phyloP scores from a whole-genome alignment of 352 stramenopile genomes.

The Thalassiosira delicatula region DNA sequence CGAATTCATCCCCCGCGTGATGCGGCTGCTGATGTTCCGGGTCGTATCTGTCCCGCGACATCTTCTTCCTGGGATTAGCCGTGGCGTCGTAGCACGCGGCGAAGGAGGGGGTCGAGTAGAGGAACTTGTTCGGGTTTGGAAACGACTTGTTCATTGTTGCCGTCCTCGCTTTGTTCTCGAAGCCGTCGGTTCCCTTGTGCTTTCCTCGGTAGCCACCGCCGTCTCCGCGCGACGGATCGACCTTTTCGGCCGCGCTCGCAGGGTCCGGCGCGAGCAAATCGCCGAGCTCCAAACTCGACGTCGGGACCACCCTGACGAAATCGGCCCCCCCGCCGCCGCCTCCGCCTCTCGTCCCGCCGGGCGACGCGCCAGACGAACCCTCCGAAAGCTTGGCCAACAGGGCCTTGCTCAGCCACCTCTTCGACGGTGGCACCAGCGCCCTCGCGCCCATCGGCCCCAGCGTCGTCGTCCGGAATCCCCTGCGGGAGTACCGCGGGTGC shows the following conservation, averaged over 20 bases:
- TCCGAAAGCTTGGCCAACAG: conserved; percentile 41
- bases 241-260: conserved; percentile 6
- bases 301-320: conserved; percentile 60
- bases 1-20: conserved; percentile 35
- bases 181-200: background rate
- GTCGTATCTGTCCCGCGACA: too few relatives aligned
- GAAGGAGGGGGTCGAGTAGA: conserved; percentile 62
- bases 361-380: background rate
- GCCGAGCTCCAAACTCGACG: conserved; percentile 51
- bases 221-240: conserved; percentile 13
- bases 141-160: conserved; percentile 36
- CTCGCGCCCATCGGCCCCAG: conserved; percentile 65
- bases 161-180: conserved; percentile 36
- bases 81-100: conserved; percentile 69
- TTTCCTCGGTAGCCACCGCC: background rate
- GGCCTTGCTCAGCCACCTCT: conserved; percentile 55
- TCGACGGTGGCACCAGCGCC: conserved; percentile 47
- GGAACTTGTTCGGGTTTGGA: conserved; percentile 75
- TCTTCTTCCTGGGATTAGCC: conserved; percentile 49
- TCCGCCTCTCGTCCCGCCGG: background rate
- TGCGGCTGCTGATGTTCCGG: too few relatives aligned
- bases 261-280: conserved; percentile 49
- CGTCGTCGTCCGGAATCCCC: conserved; percentile 26
- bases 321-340: conserved; percentile 27
- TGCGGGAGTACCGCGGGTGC: conserved; percentile 41